phyloP scores from a whole-genome alignment of 768 basidiomycete species.

The Tricholoma terreum region DNA sequence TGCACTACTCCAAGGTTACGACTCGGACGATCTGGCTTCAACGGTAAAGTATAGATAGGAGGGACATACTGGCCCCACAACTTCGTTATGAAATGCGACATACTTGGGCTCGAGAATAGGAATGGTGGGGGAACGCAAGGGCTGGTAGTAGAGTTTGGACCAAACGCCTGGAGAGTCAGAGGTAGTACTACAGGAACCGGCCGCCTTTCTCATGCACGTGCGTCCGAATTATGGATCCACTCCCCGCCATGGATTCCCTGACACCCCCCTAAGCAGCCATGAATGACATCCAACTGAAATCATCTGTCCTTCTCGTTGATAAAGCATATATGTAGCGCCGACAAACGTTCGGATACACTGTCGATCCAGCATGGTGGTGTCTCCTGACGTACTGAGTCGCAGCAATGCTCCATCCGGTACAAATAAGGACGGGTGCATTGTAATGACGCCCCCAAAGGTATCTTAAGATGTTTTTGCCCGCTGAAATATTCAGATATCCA shows the following conservation, averaged over 20 bases:
- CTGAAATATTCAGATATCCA: conserved; percentile 17
- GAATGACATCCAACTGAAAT: neutral
- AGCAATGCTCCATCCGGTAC: conserved; percentile 13
- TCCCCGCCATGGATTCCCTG: neutral
- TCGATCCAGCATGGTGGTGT: conserved; percentile 21
- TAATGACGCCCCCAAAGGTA: conserved; percentile 21
- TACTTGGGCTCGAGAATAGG: conserved; percentile 63
- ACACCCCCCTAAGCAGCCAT: neutral
- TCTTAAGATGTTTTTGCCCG: conserved; percentile 24
- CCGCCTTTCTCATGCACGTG: too few relatives aligned
- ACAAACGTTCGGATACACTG: neutral
- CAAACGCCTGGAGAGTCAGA: too few relatives aligned
- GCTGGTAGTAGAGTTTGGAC: too few relatives aligned
- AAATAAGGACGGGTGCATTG: conserved; percentile 22
- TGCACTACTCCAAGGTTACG: conserved; percentile 12
- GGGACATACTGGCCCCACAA: conserved; percentile 42
- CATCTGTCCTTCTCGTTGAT: neutral
- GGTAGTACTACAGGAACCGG: too few relatives aligned
- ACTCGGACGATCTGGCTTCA: conserved; percentile 54
- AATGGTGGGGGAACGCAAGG: conserved; percentile 57
- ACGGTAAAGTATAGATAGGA: conserved; percentile 54
- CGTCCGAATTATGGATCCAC: neutral
- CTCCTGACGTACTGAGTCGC: conserved; percentile 19
- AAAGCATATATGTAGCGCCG: conserved; percentile 5
- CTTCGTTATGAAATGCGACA: conserved; percentile 52